Evolutionary conservation across 805 yeast genomes (phyloP), one percentile per base, ranked within the genome.

Genomic region (Candida parachauliodes): DNA sequence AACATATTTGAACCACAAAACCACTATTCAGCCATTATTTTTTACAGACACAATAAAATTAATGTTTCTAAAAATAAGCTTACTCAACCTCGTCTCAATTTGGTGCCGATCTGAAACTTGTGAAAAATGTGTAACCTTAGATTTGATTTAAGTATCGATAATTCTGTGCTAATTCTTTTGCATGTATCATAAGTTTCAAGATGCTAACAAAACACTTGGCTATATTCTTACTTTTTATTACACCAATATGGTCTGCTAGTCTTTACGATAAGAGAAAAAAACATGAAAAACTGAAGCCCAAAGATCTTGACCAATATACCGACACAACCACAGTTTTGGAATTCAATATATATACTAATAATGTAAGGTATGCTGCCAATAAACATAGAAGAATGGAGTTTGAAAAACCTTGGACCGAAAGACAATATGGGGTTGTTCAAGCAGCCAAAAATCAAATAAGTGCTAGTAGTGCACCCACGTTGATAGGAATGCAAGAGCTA

Each of bases 401-500:
- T 10, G 41, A 39, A 29, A 24, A 28, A 18, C 35, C 41, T 6
- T 39, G 41, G 41, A 9, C 15, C 2, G 15, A 27, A 10, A 33
- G 41, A 32, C 33, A 34, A 34, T 46, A 40, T 2, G 62, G 59
- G 3, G 58, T 74, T 8, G 50, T 59, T 12, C 48, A 60, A n/a
- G 28, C 34, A 4, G 29, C 34, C 17, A 16, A 19, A 24, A 9
- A 27, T 11, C 11, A 27, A 20, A 21, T 28, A 8, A n/a, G 21
- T 4, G 5, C 11, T n/a, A 18, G 55, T 62, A 14, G 10, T 6
- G n/a, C n/a, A n/a, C 58, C 65, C 7, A 53, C 70, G 1, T 59
- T 76, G 18, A 74, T 52, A 48, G 47, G 74, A 47, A 47, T 65
- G 19, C 71, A 65, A 45, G 70, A 65, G 40, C 69, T 62, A 14